Evolutionary conservation across 306 rosid species (phyloP), one percentile per base, ranked within the genome.

Genomic region (Echinosophora koreensis): DNA sequence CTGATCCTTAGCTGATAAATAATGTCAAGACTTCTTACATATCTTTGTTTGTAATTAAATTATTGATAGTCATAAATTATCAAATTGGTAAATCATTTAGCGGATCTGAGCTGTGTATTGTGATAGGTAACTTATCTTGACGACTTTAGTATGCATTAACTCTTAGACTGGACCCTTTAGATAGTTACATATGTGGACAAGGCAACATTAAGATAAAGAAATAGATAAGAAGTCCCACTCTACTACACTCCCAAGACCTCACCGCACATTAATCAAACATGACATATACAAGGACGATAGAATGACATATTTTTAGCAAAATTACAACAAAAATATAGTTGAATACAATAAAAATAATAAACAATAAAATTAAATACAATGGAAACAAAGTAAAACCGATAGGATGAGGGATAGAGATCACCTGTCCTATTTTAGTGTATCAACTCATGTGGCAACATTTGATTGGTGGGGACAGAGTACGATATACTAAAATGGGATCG

Each of bases 161-260:
- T 11, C 35, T 7, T 17, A 34, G 12, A 59, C 41, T 41, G 59
- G 79, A 46, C 64, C 22, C 75, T 35, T 17, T 58, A 37, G 84
- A 67, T 9, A 66, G 64, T 14, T 14, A 58, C 71, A 59, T 41
- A 12, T 66, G 76, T 74, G 80, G 76, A 73, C 58, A 49, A 28
- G 49, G 18, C 5, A 6, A 12, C 13, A 8, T 46, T 59, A 8
- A 11, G 71, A 80, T 80, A 80, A 74, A 46, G 65, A 28, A 47
- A 66, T 5, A 6, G 80, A 80, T 74, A 80, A 74, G 65, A 8
- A 72, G 55, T 3, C 15, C 52, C 38, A 6, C 66, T 22, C 12
- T 71, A 30, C 18, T 52, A 28, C 51, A 5, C 4, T 12, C 11
- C 66, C 64, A 35, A 22, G 8, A 11, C 22, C 22, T 22, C 22